Evolutionary conservation across 129 eudicot genomes (phyloP).

Genomic region (Lonicera japonica): DNA sequence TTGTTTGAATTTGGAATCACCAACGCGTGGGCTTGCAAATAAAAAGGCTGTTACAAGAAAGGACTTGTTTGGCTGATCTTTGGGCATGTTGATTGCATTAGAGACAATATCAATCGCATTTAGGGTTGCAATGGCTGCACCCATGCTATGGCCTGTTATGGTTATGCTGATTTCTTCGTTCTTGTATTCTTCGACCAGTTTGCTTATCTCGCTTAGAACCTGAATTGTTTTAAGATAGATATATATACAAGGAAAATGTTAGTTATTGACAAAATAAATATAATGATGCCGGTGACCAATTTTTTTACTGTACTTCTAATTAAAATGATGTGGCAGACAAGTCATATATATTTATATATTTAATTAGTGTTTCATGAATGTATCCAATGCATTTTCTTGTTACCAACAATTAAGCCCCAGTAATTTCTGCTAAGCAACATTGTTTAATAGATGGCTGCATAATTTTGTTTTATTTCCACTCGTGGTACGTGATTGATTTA

Average conservation of each 20-base stretch:
- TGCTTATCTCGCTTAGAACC: constrained; percentile 34
- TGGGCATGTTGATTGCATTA: constrained; percentile 35
- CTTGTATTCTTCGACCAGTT: constrained; percentile 31
- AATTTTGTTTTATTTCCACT: too few species aligned
- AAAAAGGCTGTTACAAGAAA: constrained; percentile 44
- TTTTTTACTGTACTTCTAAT: too few species aligned
- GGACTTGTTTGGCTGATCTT: constrained; percentile 20
- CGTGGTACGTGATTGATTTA: too few species aligned
- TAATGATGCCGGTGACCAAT: too few species aligned
- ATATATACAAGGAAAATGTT: too few species aligned
- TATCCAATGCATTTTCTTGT: too few species aligned
- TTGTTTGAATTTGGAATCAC: constrained; percentile 28
- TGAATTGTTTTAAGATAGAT: constrained; percentile 15
- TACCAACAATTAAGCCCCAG: too few species aligned
- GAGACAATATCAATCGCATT: constrained; percentile 48
- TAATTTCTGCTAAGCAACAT: too few species aligned
- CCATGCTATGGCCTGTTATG: constrained; percentile 55
- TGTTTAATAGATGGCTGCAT: too few species aligned
- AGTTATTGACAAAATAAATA: too few species aligned
- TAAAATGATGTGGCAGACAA: too few species aligned
- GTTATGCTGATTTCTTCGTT: constrained; percentile 60
- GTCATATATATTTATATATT: neutral
- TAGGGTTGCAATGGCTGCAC: constrained; percentile 47
- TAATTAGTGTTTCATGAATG: constrained; percentile 7
- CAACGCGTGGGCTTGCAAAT: constrained; percentile 42